Percentiles rank a stretch among this genome's conserved stretches.
Conservation (phyloP, 2,329 filamentous ascomycete genomes). For the Trichoderma polysporum region DNA sequence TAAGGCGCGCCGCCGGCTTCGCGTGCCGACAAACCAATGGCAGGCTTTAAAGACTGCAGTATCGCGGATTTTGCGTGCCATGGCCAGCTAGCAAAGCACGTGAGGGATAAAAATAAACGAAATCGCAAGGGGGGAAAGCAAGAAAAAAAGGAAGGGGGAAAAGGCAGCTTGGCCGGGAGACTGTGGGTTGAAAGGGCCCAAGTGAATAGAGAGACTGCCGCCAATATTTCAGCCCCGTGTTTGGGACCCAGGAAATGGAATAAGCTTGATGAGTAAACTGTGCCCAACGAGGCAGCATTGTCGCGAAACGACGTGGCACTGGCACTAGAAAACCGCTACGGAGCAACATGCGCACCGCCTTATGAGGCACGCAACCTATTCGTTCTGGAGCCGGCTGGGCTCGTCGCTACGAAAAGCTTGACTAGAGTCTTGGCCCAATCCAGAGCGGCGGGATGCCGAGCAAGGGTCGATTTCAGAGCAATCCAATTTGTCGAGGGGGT, state of each 20-base stretch:
- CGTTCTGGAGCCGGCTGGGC: slow-evolving; percentile 1
- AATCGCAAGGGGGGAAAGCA: neutral
- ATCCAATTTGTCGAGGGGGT: neutral
- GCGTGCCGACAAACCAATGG: slow-evolving; percentile 25
- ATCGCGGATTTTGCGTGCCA: slow-evolving; percentile 8
- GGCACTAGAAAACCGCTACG: neutral
- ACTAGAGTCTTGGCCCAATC: neutral
- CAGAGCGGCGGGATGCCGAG: neutral
- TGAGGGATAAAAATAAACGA: slow-evolving; percentile 1
- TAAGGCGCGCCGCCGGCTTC: slow-evolving; percentile 24
- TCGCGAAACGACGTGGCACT: slow-evolving; percentile 5
- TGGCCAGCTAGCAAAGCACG: neutral
- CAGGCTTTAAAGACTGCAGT: slow-evolving; percentile 9
- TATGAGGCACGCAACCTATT: neutral
- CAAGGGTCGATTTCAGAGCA: neutral
- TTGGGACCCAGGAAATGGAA: neutral
- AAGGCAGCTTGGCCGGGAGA: neutral
- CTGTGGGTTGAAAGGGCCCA: neutral
- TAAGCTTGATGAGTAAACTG: slow-evolving; percentile 11
- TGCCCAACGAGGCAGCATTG: neutral
- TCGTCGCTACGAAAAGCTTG: slow-evolving; percentile 10
- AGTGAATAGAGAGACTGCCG: neutral
- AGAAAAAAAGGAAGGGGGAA: neutral
- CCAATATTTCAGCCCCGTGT: neutral
- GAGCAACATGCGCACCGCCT: slow-evolving; percentile 4